phyloP scores from a whole-genome alignment of 345 rosid species.

The Eucalyptus sp. region DNA sequence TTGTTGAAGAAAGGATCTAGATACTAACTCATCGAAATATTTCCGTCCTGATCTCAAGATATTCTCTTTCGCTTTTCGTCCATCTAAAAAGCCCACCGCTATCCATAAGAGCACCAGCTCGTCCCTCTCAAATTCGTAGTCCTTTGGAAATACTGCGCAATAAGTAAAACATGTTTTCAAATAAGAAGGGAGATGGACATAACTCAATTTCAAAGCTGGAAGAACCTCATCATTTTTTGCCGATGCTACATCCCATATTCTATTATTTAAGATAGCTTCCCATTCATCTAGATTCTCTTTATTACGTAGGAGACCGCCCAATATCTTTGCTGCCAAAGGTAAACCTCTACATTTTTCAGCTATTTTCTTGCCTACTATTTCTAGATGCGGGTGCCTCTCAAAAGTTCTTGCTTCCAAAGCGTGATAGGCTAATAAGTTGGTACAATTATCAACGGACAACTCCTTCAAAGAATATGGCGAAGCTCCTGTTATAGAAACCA shows the following conservation, averaged over 20 bases:
- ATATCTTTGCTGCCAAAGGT: too few relatives aligned
- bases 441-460: neutral
- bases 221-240: too few relatives aligned
- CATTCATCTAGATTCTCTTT: fast-evolving
- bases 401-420: neutral
- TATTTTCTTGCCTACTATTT: too few relatives aligned
- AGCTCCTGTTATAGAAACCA: neutral
- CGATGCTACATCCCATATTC: neutral
- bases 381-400: fast-evolving
- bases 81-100: neutral
- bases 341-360: too few relatives aligned
- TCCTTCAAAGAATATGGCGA: neutral
- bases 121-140: too few relatives aligned
- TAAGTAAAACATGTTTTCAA: too few relatives aligned
- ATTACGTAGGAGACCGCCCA: neutral
- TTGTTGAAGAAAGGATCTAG: neutral
- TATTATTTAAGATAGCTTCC: neutral
- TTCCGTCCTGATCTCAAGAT: fast-evolving
- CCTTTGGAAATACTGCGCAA: neutral
- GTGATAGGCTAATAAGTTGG: neutral
- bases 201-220: too few relatives aligned
- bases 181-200: too few relatives aligned
- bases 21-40: neutral
- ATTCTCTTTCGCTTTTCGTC: fast-evolving
- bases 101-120: too few relatives aligned